These are phyloP conservation scores for Nectriaceae sp. DNA, from an alignment of 2,329 filamentous ascomycete genomes.

Conservation along the genomic window DNA sequence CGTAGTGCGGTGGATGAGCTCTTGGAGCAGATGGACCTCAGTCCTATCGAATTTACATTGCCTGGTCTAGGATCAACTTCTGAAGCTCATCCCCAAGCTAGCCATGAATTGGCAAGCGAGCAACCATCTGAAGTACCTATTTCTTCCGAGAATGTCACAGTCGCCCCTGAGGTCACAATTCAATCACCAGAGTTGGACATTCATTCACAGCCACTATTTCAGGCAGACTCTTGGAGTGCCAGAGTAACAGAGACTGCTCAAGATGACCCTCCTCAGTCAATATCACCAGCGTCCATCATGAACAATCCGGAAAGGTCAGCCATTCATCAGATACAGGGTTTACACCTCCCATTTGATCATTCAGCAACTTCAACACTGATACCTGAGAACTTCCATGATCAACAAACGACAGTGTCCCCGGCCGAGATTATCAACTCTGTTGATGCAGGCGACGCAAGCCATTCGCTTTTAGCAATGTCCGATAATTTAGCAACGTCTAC, in stretches of 20 bases:
- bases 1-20: not conserved
- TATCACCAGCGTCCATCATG: constrained; percentile 31
- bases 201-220: constrained; percentile 19
- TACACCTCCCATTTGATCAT: constrained; percentile 20
- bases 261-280: constrained; percentile 23
- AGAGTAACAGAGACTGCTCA: constrained; percentile 21
- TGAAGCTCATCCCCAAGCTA: not conserved
- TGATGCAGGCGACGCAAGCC: constrained; percentile 22
- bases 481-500: constrained; percentile 19
- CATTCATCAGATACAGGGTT: constrained; percentile 18
- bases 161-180: not conserved
- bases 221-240: constrained; percentile 27
- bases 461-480: constrained; percentile 23
- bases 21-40: not conserved
- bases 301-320: constrained; percentile 20
- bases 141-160: not conserved
- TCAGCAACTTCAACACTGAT: constrained; percentile 21
- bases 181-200: constrained; percentile 8
- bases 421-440: constrained; percentile 38
- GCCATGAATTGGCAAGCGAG: not conserved
- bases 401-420: constrained; percentile 39
- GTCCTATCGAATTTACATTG: no score
- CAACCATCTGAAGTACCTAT: not conserved
- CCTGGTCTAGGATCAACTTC: not conserved
- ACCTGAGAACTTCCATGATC: constrained; percentile 18